A percentile compares a stretch with the other conserved stretches of the same genome.
phyloP scores from a whole-genome alignment of 805 yeast genomes.

The Komagataella populi region DNA sequence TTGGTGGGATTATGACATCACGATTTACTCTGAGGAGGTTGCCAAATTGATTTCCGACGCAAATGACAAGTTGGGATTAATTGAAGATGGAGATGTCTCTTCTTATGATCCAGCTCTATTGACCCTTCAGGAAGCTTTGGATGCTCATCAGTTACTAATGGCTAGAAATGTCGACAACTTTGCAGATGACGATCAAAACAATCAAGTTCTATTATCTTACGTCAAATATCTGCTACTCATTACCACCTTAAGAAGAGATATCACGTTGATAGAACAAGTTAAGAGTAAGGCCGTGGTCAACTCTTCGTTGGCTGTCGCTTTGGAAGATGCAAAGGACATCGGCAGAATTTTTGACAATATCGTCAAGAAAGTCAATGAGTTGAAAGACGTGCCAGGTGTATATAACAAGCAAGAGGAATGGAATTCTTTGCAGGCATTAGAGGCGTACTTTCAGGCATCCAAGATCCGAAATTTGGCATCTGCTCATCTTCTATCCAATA shows the following conservation, averaged over 20 bases:
- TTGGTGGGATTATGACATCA: conserved; percentile 48
- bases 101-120: conserved; percentile 43
- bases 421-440: conserved; percentile 36
- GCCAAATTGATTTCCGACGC: conserved; percentile 42
- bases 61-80: conserved; percentile 14
- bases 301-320: conserved; percentile 11
- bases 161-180: conserved; percentile 27
- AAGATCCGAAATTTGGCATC: conserved; percentile 31
- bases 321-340: conserved; percentile 24
- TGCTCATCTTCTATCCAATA: conserved; percentile 24
- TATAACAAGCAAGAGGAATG: conserved; percentile 65
- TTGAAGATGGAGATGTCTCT: conserved; percentile 22
- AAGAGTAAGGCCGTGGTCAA: conserved; percentile 8
- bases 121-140: conserved; percentile 61
- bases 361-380: conserved; percentile 36
- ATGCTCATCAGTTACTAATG: conserved; percentile 41
- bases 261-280: conserved; percentile 23
- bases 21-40: conserved; percentile 55
- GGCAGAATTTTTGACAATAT: conserved; percentile 38
- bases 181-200: conserved; percentile 47
- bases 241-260: conserved; percentile 63
- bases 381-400: conserved; percentile 84
- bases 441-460: conserved; percentile 28
- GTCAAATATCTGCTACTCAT: conserved; percentile 55
- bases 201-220: conserved; percentile 64